Percentiles rank a stretch among this genome's conserved stretches.
phyloP scores from a whole-genome alignment of 2,329 filamentous ascomycete species.

The Aurifilum marmelostoma region DNA sequence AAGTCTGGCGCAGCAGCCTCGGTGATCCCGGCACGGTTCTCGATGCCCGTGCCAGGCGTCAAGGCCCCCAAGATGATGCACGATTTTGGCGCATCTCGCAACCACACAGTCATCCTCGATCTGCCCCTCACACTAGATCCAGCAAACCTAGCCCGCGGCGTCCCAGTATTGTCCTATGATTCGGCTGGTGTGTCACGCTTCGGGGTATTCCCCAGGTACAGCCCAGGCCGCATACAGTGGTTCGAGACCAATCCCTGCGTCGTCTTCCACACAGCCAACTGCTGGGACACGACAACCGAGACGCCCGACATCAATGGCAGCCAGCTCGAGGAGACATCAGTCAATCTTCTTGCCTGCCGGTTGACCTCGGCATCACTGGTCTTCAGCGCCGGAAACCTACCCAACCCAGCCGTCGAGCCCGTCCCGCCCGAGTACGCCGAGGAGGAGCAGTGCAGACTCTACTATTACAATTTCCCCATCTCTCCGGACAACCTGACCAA shows the following conservation, averaged over 20 bases:
- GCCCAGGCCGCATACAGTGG: conserved; percentile 63
- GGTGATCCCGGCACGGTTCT: conserved; percentile 42
- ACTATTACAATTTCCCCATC: conserved; percentile 68
- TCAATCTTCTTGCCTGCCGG: conserved; percentile 69
- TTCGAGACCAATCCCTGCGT: conserved; percentile 70
- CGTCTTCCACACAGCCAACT: conserved; percentile 74
- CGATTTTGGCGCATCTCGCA: conserved; percentile 69
- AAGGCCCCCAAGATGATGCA: conserved; percentile 74
- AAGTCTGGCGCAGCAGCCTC: conserved; percentile 19
- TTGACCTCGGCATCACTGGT: conserved; percentile 68
- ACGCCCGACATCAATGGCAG: conserved; percentile 33
- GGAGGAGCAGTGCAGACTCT: conserved; percentile 69
- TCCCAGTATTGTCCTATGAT: conserved; percentile 64
- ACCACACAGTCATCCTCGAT: conserved; percentile 70
- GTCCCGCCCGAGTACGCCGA: conserved; percentile 48
- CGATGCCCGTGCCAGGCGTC: conserved; percentile 62
- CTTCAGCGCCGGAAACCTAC: conserved; percentile 66
- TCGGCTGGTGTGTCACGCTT: conserved; percentile 61
- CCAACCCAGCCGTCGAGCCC: conserved; percentile 50
- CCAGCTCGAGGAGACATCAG: conserved; percentile 42
- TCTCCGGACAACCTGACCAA: conserved; percentile 14
- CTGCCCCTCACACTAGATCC: conserved; percentile 69
- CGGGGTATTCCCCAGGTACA: conserved; percentile 67
- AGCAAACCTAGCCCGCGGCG: conserved; percentile 59
- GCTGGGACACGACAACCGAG: conserved; percentile 57